phyloP scores from a whole-genome alignment of 1,139 yeast species.

The Geotrichum carabidarum region DNA sequence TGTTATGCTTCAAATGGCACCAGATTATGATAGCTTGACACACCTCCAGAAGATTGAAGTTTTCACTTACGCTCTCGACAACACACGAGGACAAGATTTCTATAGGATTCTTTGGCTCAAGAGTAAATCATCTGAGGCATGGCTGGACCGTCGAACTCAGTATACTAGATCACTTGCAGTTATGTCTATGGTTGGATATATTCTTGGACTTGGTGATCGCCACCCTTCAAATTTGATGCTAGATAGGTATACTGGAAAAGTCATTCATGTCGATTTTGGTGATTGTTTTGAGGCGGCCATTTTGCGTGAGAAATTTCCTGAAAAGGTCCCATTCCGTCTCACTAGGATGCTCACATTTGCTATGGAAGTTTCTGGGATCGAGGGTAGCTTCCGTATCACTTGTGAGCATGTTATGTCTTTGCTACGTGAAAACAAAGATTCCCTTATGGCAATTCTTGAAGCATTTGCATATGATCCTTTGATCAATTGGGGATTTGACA shows the following conservation, averaged over 20 bases:
- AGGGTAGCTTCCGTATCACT: conserved; percentile 93
- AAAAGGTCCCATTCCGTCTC: conserved; percentile 93
- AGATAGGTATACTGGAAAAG: conserved; percentile 90
- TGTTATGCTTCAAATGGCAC: conserved; percentile 96
- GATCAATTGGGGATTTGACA: conserved; percentile 97
- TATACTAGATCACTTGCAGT: conserved; percentile 94
- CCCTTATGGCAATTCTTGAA: conserved; percentile 94
- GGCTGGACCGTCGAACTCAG: conserved; percentile 95
- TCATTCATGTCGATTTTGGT: conserved; percentile 95
- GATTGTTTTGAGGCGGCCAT: conserved; percentile 99
- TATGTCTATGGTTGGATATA: conserved; percentile 98
- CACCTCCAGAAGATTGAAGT: conserved; percentile 91
- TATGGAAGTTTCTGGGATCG: conserved; percentile 98
- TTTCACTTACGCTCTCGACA: conserved; percentile 90
- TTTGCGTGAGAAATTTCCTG: conserved; percentile 92
- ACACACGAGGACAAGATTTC: conserved; percentile 92
- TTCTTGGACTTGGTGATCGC: conserved; percentile 92
- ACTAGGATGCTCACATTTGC: conserved; percentile 97
- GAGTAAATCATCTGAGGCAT: conserved; percentile 91
- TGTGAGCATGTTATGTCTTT: conserved; percentile 97
- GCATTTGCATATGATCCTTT: conserved; percentile 98
- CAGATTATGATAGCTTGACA: conserved; percentile 87
- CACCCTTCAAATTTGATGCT: conserved; percentile 97
- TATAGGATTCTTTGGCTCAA: conserved; percentile 95
- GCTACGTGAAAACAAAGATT: conserved; percentile 86